phyloP scores from a whole-genome alignment of 192 early-diverging fungal species.

The Backusella morwellensis region DNA sequence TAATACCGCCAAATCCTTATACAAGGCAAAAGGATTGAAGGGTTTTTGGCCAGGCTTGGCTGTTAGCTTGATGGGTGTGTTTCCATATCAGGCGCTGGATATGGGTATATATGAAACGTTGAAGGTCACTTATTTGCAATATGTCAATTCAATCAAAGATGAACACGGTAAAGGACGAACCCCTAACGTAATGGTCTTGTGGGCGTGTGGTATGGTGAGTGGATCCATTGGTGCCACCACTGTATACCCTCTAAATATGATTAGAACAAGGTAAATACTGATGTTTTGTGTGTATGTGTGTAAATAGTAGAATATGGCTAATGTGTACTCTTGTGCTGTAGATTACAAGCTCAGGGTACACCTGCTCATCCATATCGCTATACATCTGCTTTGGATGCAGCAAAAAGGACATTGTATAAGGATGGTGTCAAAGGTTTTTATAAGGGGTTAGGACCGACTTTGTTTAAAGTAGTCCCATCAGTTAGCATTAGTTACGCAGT shows the following conservation, averaged over 20 bases:
- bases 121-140: conserved; percentile 56
- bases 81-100: conserved; percentile 77
- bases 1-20: conserved; percentile 59
- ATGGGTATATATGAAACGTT: conserved; percentile 71
- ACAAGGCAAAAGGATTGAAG: conserved; percentile 54
- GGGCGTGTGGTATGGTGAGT: conserved; percentile 66
- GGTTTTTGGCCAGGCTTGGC: conserved; percentile 57
- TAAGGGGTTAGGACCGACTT: conserved; percentile 69
- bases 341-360: conserved; percentile 80
- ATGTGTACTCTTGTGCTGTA: conserved; percentile 17
- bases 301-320: not conserved
- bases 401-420: conserved; percentile 54
- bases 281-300: not conserved
- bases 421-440: conserved; percentile 74
- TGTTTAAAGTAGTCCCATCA: conserved; percentile 76
- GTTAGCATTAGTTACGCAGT: conserved; percentile 73
- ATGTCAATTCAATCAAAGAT: conserved; percentile 31
- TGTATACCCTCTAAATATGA: conserved; percentile 73
- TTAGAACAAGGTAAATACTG: conserved; percentile 63
- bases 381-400: conserved; percentile 59
- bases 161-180: conserved; percentile 30
- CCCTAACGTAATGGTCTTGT: conserved; percentile 49
- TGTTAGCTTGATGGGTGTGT: conserved; percentile 61
- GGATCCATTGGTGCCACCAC: conserved; percentile 64
- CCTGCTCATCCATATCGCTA: conserved; percentile 70